Percentiles rank a stretch among this genome's conserved stretches.
Evolutionary conservation across 768 basidiomycete species (phyloP).

Genomic region (Suillus luteus): DNA sequence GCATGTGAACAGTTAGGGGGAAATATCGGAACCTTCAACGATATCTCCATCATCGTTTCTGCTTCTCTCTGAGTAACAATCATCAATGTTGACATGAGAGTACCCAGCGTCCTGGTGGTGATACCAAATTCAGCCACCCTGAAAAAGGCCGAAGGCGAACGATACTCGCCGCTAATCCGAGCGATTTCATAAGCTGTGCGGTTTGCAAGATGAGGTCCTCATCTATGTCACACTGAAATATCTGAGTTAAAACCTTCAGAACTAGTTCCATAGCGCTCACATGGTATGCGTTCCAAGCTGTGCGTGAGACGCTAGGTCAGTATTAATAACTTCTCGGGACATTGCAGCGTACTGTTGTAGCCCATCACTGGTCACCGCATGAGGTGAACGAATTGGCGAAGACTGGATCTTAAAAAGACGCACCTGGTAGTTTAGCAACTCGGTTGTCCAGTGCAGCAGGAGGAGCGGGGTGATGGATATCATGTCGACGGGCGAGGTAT

Average conservation of each 20-base stretch:
- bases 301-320: slow-evolving; percentile 11
- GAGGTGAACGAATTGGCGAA: slow-evolving; percentile 5
- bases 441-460: slow-evolving; percentile 17
- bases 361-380: slow-evolving; percentile 47
- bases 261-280: slow-evolving; percentile 35
- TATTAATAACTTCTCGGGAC: background rate
- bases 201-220: slow-evolving; percentile 53
- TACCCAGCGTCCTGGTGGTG: slow-evolving; percentile 55
- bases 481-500: slow-evolving; percentile 18
- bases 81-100: slow-evolving; percentile 60
- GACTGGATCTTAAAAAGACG: slow-evolving; percentile 9
- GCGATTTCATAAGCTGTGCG: slow-evolving; percentile 49
- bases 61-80: slow-evolving; percentile 64
- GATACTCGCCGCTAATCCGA: slow-evolving; percentile 48
- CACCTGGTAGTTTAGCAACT: slow-evolving; percentile 40
- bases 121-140: background rate
- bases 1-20: background rate
- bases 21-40: slow-evolving; percentile 45
- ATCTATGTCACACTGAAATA: slow-evolving; percentile 57
- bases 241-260: background rate
- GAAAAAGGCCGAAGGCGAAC: background rate
- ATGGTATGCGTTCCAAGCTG: slow-evolving; percentile 73
- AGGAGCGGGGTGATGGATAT: background rate
- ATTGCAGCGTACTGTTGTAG: slow-evolving; percentile 54
- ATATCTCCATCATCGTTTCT: slow-evolving; percentile 54